Conservation (phyloP, 1,139 yeast genomes). For the Pneumocystis murina region DNA sequence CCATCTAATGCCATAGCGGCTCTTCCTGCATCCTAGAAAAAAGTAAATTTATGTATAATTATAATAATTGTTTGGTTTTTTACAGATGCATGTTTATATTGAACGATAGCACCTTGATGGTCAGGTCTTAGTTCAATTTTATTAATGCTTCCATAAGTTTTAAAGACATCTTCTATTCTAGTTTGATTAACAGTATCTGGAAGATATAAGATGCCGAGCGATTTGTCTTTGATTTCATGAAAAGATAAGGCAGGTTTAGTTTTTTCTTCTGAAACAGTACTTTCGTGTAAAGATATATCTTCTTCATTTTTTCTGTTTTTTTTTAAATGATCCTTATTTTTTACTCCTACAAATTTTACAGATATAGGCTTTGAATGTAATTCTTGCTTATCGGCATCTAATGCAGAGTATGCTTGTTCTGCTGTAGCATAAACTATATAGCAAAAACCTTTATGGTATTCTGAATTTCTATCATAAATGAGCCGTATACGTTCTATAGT, state of each 20-base stretch:
- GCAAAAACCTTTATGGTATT: conserved; percentile 21
- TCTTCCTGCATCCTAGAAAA: conserved; percentile 35
- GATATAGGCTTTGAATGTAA: conserved; percentile 11
- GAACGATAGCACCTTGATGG: conserved; percentile 38
- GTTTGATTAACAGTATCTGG: conserved; percentile 19
- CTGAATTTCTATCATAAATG: conserved; percentile 25
- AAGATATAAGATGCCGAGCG: conserved; percentile 19
- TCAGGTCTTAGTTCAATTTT: conserved; percentile 37
- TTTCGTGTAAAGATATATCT: background rate
- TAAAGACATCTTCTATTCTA: conserved; percentile 23
- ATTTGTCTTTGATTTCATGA: conserved; percentile 13
- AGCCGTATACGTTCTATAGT: conserved; percentile 36
- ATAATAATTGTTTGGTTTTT: background rate
- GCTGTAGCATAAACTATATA: conserved; percentile 20
- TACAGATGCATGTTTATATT: conserved; percentile 29
- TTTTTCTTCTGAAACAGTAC: background rate
- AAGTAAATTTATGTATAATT: background rate
- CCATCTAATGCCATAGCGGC: conserved; percentile 41
- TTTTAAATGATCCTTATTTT: conserved; percentile 1
- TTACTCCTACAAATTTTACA: conserved; percentile 4
- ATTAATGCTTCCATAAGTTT: conserved; percentile 25
- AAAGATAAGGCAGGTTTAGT: background rate
- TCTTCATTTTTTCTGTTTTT: background rate
- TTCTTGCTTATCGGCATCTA: conserved; percentile 15
- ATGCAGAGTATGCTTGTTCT: conserved; percentile 20